Evolutionary conservation across 1,284 basidiomycete genomes (phyloP), one percentile per base, ranked within the genome.

Genomic region (Leccinum fuscescens): DNA sequence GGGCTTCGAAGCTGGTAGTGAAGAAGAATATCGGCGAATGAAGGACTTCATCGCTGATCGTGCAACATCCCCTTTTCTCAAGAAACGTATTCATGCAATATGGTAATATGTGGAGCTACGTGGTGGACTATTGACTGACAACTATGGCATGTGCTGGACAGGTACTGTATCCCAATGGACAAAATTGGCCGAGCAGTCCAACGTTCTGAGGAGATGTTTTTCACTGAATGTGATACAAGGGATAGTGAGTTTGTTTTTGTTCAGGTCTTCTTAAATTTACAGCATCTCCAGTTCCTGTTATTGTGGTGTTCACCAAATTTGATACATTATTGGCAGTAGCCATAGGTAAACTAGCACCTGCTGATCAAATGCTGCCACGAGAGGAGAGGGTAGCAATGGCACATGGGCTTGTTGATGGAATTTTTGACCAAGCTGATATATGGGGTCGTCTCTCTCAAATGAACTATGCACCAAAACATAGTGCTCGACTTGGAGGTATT

Each of bases 1-100:
- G 20, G 20, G 46, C 20, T 48, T 48, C 4, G 20, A 24, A 14
- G 46, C 20, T 11, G 46, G 46, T 2, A 12, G 6, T 48, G 0
- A 0, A 24, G 20, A 7, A 0, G 20, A 48, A 15, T 20, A 2
- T 24, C 11, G 0, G 22, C 1, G 2, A 0, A 3, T 48, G 46
- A 20, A 1, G 20, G 0, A 4, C 6, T 48, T 48, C n/a, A 48
- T 48, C 0, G 12, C 22, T 8, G 46, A 48, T 48, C 46, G 46
- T 12, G 46, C 46, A 12, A 2, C 0, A 15, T 12, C 46, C 20
- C 6, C 48, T 22, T 49, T 0, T 49, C 6, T 49, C 22, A 49
- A 49, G 48, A 49, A 4, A 24, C 22, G 48, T 15, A 49, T 49
- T 27, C 48, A 49, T 49, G 7, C 4, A 7, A 49, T 49, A 14